Base-by-base conservation (phyloP, 106 monocot genomes). In the Phalaenopsis aphrodite region DNA sequence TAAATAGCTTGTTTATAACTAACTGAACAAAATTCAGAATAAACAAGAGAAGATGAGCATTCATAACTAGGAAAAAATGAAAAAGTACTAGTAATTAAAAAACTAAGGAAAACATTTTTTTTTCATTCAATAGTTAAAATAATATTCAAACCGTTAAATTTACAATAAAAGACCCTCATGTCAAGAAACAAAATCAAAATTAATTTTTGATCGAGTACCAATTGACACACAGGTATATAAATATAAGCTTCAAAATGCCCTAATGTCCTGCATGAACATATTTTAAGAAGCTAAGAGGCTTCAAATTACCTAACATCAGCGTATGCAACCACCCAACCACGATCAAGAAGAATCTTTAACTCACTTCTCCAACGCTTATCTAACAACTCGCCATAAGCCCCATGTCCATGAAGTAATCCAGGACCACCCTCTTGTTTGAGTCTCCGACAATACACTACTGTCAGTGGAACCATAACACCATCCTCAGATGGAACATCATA, bases 251-350 rank as follows among this genome's bases (percentile, higher is more conserved):
- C 1, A 43, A 74, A n/a, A 48, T 24, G 2, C 11, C 49, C 48
- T 76, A 49, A 49, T 76, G 48, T 76, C 10, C 12, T 9, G 19
- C 10, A 12, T 74, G 74, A 69, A 18, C 41, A 41, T 74, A 74
- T 5, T 43, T 74, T 42, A 42, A 2, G 5, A 41, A 23, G 9
- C 23, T 49, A 21, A 74, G 10, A 16, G 12, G 49, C 76, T 21
- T 76, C 46, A 48, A 48, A 76, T 46, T 76, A 94, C 98, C 98
- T 92, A 46, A 99, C 94, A 93, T 95, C 93, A 80, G 98, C 92
- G 87, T 89, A 99, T 80, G 98, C 98, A 82, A 99, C 76, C 56
- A 92, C 88, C 94, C 98, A 99, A 56, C 98, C 98, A n/a, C 98
- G 90, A 83, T 99, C 98, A 79, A 99, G 92, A 75, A 99, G 88